Evolutionary conservation across 2,329 filamentous ascomycete genomes (phyloP), one percentile per base, ranked within the genome.

Genomic region (Verticillium nonalfalfae): DNA sequence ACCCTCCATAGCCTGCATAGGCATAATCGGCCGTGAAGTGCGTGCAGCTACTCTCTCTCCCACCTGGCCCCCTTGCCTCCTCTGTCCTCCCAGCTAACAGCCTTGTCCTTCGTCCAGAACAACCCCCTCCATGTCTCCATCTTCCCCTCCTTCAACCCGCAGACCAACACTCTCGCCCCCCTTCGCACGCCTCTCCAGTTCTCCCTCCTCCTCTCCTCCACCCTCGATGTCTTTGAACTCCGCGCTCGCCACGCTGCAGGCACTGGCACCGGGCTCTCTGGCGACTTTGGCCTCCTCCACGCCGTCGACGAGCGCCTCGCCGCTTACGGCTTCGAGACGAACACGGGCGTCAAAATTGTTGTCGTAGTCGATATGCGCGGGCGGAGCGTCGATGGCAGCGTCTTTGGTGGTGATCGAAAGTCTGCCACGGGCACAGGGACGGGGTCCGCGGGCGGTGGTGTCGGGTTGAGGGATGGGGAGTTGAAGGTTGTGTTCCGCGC

Each of bases 271-370:
- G 79, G 79, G 7, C 75, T 86, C 54, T 90, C 91, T 58, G 93
- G 95, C 68, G 94, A 98, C 73, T 89, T 95, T 67, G 94, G 95
- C 35, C 85, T 98, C 13, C 83, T 99, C 58, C 94, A 98, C 77
- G 93, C 93, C 62, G 83, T 98, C 63, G 95, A 98, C 78, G 94
- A 99, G 78, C 86, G 93, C 33, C 83, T 98, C 56, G 93, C 93
- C 39, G 90, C 93, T 67, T 99, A 98, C 78, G 95, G 95, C 69
- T 97, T 91, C 86, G 85, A 98, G 75, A 97, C 95, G 61, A 98
- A 97, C 76, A 98, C 95, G 33, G 93, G 93, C 50, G 87, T 97
- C 65, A 93, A 94, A 73, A 88, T 99, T 71, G 87, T 98, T 38
- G 89, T 93, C 65, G 86, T 97, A 3, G 89, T 98, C 35, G 94